These are phyloP conservation scores for Colletotrichum brevisporum DNA, from an alignment of 2,329 filamentous ascomycete species.

Conservation along the genomic window DNA sequence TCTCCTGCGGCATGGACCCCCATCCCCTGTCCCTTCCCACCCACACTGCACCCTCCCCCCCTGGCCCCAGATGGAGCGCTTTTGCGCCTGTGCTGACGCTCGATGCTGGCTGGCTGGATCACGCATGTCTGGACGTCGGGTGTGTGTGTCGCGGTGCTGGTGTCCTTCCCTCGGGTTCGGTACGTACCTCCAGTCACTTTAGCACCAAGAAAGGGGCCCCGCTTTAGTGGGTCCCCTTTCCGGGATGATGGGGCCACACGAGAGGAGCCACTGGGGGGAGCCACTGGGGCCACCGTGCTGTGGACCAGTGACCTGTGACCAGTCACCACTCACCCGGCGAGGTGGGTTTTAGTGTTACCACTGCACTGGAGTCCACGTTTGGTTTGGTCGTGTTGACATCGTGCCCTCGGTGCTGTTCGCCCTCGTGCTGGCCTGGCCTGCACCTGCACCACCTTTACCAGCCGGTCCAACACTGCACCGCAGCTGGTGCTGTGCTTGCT, in stretches of 20 bases:
- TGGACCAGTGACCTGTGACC: conserved; percentile 28
- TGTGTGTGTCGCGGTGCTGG: conserved; percentile 25
- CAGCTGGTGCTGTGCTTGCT: too few species aligned
- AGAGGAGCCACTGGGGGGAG: conserved; percentile 23
- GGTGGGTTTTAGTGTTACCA: conserved; percentile 40
- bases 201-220: conserved; percentile 1
- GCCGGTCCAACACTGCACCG: background rate
- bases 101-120: conserved; percentile 20
- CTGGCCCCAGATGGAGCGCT: conserved; percentile 23
- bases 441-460: background rate
- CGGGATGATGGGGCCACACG: conserved; percentile 33
- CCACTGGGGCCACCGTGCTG: conserved; percentile 32
- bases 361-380: conserved; percentile 37
- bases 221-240: conserved; percentile 24
- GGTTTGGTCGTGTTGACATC: conserved; percentile 11
- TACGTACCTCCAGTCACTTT: conserved; percentile 16
- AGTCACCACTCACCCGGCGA: conserved; percentile 31
- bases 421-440: background rate
- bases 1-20: conserved; percentile 1
- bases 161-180: conserved; percentile 25
- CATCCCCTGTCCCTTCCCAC: background rate
- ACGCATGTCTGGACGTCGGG: conserved; percentile 16
- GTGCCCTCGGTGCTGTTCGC: background rate
- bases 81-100: conserved; percentile 36
- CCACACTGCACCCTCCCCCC: background rate